Conservation (phyloP, 192 early-diverging fungal genomes). For the Entomortierella beljakovae region DNA sequence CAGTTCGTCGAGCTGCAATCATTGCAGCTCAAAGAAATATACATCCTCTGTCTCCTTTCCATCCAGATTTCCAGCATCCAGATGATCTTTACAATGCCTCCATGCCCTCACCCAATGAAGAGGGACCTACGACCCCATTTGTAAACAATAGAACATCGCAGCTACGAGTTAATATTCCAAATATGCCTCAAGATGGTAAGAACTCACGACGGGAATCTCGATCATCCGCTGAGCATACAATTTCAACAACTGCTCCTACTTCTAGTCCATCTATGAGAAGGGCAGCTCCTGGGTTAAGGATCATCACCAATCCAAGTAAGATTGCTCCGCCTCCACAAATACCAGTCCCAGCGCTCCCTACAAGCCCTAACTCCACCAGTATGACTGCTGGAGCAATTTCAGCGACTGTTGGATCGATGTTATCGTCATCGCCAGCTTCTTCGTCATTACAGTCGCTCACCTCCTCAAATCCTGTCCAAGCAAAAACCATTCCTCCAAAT, state of each 20-base stretch:
- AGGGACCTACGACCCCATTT: background rate
- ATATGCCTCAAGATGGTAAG: constrained; percentile 9
- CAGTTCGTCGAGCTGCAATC: background rate
- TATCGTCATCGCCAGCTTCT: no score
- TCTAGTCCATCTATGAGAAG: background rate
- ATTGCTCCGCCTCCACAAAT: constrained; percentile 15
- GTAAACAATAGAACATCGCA: background rate
- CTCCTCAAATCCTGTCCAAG: no score
- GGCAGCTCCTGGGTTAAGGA: constrained; percentile 8
- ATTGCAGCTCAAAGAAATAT: constrained; percentile 12
- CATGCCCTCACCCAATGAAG: constrained; percentile 28
- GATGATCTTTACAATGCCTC: constrained; percentile 28
- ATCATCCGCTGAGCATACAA: background rate
- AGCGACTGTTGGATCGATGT: background rate
- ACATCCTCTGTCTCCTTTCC: constrained; percentile 42
- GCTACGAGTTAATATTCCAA: constrained; percentile 8
- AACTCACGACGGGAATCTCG: constrained; percentile 20
- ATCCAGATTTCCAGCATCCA: constrained; percentile 46
- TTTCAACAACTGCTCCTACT: background rate
- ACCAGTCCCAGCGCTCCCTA: constrained; percentile 5
- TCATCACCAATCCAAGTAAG: constrained; percentile 6
- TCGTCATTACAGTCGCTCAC: no score
- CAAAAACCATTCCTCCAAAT: no score
- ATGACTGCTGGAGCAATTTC: background rate
- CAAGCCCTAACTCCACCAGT: constrained; percentile 5